Base-by-base conservation (phyloP, 208 protist species). In the Endotrypanum monterogeii region DNA sequence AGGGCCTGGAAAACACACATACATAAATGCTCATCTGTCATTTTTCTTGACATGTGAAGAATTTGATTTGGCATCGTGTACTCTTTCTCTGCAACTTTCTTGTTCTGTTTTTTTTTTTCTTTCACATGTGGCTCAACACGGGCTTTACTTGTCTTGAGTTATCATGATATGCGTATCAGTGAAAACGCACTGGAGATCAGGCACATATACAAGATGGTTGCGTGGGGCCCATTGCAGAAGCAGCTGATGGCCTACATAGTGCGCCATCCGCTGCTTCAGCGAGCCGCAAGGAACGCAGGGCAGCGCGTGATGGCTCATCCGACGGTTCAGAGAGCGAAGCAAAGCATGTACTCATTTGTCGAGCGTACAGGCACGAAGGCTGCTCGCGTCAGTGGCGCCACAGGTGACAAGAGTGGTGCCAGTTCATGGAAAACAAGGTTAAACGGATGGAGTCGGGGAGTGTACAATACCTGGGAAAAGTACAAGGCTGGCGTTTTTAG, bases 221-320 rank as follows among this genome's bases (percentile, higher is more conserved):
- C 74, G 3, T 84, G 75, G 68, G 74, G 79, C n/a, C 74, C 75
- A 14, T 32, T 88, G 46, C 83, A 85, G 67, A 69, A 70, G 48
- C 79, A 84, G 65, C 48, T 88, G 70, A 30, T 88, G 50, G 67
- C 78, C 23, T 85, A 83, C 58, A 41, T 85, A 20, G 67, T 74
- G 2, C 74, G 67, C 12, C 78, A 88, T 51, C 83, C 86, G 20
- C 73, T 88, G 50, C 51, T 81, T 39, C 75, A 76, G 62, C 75
- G 46, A 30, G 74, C 70, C n/a, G 74, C 86, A 9, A 70, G 78
- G 55, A 74, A 77, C n/a, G 60, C 58, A 3, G 62, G 80, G 25
- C 67, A 83, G 25, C 74, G 75, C 11, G 76, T 82, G 9, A 37
- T 23, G 25, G 71, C 71, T 18, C 58, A 80, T 44, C 69, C 83